Evolutionary conservation across 768 basidiomycete species (phyloP), one percentile per base, ranked within the genome.

Genomic region (Plicaturopsis crispa): DNA sequence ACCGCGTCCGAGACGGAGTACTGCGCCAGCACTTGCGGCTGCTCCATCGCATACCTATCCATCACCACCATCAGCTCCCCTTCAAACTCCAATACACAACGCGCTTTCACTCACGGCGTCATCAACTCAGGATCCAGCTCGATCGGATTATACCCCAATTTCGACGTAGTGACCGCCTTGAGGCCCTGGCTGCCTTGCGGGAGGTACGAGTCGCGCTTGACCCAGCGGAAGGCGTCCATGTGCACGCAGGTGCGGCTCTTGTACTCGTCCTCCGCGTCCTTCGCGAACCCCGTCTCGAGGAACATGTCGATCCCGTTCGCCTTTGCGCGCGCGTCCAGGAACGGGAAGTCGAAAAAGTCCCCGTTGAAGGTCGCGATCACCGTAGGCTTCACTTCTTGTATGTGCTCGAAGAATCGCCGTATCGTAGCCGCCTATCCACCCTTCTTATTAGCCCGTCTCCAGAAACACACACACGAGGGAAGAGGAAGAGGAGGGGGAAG

Each of bases 221-320:
- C 96, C 96, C 96, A 99, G 50, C 94, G 80, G 72, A 97, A 98
- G 56, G 91, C 94, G 53, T 99, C 96, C 96, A 99, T 96, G 55
- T 99, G 96, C 16, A 83, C 89, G 52, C 93, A 97, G 14, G 72
- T 78, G 7, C 89, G 72, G 50, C 84, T 84, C 66, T 98, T 98
- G 70, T 80, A 99, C 59, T 99, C 96, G 33, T 92, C 86, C 57
- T 98, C 96, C 0, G 73, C 67, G 55, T 99, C 96, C 45, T 80
- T 88, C 6, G 78, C 71, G 52, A 99, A 98, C 0, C 96, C 96
- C 0, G 75, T 97, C 65, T 98, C 93, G 19, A 84, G 63, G 56
- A 86, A 93, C 91, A 98, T 94, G 59, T 94, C 91, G 49, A 99
- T 90, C 0, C 91, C 93, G 48, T 94, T 91, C 2, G 71, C 72